phyloP scores from a whole-genome alignment of 805 yeast species.

The Alloascoidea hylecoeti region DNA sequence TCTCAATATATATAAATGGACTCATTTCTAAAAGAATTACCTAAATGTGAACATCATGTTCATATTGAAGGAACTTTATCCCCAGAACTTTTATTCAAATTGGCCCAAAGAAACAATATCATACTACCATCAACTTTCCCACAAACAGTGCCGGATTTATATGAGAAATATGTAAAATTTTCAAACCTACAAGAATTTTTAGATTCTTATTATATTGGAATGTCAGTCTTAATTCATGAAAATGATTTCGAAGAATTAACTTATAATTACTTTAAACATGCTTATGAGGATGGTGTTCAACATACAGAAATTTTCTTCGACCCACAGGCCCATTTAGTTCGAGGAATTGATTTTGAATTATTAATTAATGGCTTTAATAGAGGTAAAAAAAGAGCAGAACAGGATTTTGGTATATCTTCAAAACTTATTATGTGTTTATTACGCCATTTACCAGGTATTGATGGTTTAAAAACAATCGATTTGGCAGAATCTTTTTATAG shows the following conservation, averaged over 20 bases:
- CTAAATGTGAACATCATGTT: constrained; percentile 81
- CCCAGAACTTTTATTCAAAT: constrained; percentile 56
- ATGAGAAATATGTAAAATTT: constrained; percentile 45
- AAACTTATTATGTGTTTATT: constrained; percentile 72
- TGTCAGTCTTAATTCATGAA: constrained; percentile 56
- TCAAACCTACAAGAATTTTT: constrained; percentile 65
- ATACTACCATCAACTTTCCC: constrained; percentile 53
- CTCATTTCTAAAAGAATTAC: constrained; percentile 49
- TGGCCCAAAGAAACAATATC: constrained; percentile 53
- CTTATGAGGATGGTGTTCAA: constrained; percentile 14
- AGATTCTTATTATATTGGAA: constrained; percentile 69
- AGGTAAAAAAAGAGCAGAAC: constrained; percentile 51
- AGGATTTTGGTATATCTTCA: constrained; percentile 46
- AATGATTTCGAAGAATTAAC: constrained; percentile 69
- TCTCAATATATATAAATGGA: constrained; percentile 18
- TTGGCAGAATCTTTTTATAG: constrained; percentile 35
- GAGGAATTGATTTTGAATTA: constrained; percentile 43
- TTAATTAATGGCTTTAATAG: constrained; percentile 54
- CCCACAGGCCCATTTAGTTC: constrained; percentile 70
- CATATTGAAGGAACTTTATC: constrained; percentile 76
- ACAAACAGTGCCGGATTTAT: constrained; percentile 36
- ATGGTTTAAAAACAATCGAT: constrained; percentile 44
- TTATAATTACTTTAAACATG: constrained; percentile 44
- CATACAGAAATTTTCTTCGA: constrained; percentile 76
- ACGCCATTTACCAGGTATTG: constrained; percentile 54